Conservation (phyloP, 495 filamentous ascomycete species). For the Xylaria sp. region DNA sequence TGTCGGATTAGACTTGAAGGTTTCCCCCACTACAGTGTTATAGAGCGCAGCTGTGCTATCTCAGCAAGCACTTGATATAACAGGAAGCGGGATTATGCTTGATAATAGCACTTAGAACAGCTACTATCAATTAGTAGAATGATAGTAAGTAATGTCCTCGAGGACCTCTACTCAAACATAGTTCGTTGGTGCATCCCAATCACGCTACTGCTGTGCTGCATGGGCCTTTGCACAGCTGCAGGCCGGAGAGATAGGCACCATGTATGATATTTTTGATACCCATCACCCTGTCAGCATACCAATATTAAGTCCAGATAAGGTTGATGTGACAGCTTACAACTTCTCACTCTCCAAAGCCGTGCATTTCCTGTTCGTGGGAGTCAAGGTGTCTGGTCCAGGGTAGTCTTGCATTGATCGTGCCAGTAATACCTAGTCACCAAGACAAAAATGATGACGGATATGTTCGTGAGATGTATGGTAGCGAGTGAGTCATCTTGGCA, state of each 20-base stretch:
- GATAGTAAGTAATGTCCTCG: not conserved
- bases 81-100: not conserved
- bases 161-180: conserved; percentile 1
- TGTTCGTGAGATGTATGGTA: not conserved
- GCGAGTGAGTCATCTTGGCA: not conserved
- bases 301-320: not conserved
- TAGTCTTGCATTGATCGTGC: not conserved
- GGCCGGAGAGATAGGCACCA: not conserved
- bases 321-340: not conserved
- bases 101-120: conserved; percentile 17
- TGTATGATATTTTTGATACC: conserved; percentile 7
- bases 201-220: not conserved
- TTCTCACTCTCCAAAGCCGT: too few species aligned
- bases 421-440: not conserved
- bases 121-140: not conserved
- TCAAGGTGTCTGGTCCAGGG: too few species aligned
- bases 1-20: conserved; percentile 7
- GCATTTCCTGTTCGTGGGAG: too few species aligned
- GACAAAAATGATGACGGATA: not conserved
- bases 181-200: not conserved
- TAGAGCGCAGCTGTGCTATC: not conserved
- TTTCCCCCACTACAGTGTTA: not conserved
- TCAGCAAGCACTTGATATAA: not conserved
- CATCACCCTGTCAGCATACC: not conserved
- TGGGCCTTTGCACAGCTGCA: not conserved